Percentiles rank a stretch among this genome's conserved stretches.
These are phyloP conservation scores for Boletus smithii DNA, from an alignment of 1,284 basidiomycete species.

Conservation along the genomic window DNA sequence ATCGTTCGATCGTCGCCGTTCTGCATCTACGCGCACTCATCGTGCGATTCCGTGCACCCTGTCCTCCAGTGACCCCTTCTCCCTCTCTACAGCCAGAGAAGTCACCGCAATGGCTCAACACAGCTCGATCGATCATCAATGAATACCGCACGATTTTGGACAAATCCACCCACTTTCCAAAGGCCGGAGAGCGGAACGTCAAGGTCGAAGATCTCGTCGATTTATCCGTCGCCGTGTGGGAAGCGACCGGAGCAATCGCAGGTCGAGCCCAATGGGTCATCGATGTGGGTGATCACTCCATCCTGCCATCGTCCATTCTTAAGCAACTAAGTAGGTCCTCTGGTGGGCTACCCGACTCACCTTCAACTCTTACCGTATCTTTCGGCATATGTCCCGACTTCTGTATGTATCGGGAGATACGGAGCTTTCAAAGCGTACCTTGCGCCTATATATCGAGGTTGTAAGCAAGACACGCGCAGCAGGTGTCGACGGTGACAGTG, in stretches of 20 bases:
- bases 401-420: constrained; percentile 63
- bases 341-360: constrained; percentile 92
- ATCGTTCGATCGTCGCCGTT: constrained; percentile 65
- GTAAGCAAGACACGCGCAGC: constrained; percentile 65
- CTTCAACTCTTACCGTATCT: constrained; percentile 83
- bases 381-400: constrained; percentile 79
- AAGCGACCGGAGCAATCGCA: constrained; percentile 57
- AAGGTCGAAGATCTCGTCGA: constrained; percentile 85
- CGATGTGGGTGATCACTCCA: constrained; percentile 49
- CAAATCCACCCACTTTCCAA: constrained; percentile 74
- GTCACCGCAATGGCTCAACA: constrained; percentile 58
- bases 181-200: constrained; percentile 77
- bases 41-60: constrained; percentile 40
- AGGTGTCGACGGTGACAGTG: constrained; percentile 43
- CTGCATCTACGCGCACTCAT: constrained; percentile 74
- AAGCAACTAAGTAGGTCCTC: constrained; percentile 50
- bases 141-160: constrained; percentile 67
- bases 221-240: constrained; percentile 79
- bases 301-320: not conserved
- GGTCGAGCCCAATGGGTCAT: constrained; percentile 69
- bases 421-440: constrained; percentile 68
- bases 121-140: constrained; percentile 61
- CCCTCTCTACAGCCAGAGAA: constrained; percentile 26
- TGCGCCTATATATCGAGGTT: constrained; percentile 81
- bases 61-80: constrained; percentile 15